These are phyloP conservation scores for Microcyclosporella mali DNA, from an alignment of 2,329 filamentous ascomycete genomes.

Conservation along the genomic window DNA sequence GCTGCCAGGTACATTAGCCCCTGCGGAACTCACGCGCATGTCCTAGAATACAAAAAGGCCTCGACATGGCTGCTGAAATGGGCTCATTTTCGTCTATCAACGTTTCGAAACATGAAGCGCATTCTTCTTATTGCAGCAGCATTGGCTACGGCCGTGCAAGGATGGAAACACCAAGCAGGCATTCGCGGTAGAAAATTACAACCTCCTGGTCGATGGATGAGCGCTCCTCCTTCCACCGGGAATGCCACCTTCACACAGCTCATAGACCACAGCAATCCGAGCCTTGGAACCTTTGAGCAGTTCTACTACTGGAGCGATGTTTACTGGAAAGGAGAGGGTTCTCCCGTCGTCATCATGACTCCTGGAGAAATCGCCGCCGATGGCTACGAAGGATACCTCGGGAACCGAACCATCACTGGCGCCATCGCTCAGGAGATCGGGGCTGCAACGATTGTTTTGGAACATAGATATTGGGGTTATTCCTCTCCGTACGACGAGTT, in stretches of 20 bases:
- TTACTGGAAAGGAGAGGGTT: slow-evolving; percentile 46
- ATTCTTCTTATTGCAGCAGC: too few species aligned
- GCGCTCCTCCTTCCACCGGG: too few species aligned
- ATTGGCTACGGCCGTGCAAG: too few species aligned
- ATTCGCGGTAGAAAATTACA: too few species aligned
- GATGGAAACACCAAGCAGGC: too few species aligned
- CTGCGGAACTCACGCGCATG: too few species aligned
- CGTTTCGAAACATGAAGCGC: too few species aligned
- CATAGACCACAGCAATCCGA: slow-evolving; percentile 51
- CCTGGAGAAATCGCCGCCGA: slow-evolving; percentile 47
- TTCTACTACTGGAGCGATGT: slow-evolving; percentile 48
- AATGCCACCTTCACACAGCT: slow-evolving; percentile 44
- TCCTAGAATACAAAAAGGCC: too few species aligned
- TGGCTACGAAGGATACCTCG: slow-evolving; percentile 45
- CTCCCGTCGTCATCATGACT: slow-evolving; percentile 39
- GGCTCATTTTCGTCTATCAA: too few species aligned
- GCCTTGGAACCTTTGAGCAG: slow-evolving; percentile 48
- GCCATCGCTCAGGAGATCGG: slow-evolving; percentile 46
- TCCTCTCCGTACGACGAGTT: slow-evolving; percentile 49
- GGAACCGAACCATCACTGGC: slow-evolving; percentile 45
- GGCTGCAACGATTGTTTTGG: slow-evolving; percentile 49
- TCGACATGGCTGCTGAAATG: too few species aligned
- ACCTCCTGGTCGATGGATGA: too few species aligned
- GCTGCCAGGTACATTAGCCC: too few species aligned
- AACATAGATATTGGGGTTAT: slow-evolving; percentile 54